Percentiles rank a stretch among this genome's conserved stretches.
Conservation (phyloP, 2,329 filamentous ascomycete species). For the Pseudocercospora eumusae region DNA sequence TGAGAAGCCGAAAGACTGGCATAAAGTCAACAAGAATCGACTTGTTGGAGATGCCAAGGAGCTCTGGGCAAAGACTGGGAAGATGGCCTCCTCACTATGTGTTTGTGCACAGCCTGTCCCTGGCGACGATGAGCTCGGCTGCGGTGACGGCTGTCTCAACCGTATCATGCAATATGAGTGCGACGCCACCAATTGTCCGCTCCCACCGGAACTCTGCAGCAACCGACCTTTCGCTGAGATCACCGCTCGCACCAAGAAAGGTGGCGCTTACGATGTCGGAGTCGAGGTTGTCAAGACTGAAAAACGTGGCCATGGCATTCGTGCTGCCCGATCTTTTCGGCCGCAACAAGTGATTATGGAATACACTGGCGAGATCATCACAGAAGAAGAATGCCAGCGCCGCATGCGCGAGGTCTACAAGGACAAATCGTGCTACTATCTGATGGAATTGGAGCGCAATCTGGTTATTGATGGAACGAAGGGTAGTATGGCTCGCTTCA, state of each 20-base stretch:
- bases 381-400: slow-evolving; percentile 86
- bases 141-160: slow-evolving; percentile 89
- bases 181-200: slow-evolving; percentile 82
- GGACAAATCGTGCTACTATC: slow-evolving; percentile 94
- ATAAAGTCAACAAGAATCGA: slow-evolving; percentile 87
- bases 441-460: slow-evolving; percentile 98
- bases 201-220: slow-evolving; percentile 71
- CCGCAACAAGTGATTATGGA: slow-evolving; percentile 96
- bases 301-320: slow-evolving; percentile 87
- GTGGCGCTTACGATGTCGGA: slow-evolving; percentile 85
- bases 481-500: slow-evolving; percentile 93
- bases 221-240: slow-evolving; percentile 88
- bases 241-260: slow-evolving; percentile 68
- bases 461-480: slow-evolving; percentile 98
- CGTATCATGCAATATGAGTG: slow-evolving; percentile 97
- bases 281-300: slow-evolving; percentile 92
- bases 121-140: slow-evolving; percentile 66
- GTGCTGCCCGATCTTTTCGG: slow-evolving; percentile 83
- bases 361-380: slow-evolving; percentile 97
- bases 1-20: slow-evolving; percentile 90
- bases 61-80: slow-evolving; percentile 37
- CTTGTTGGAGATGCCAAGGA: slow-evolving; percentile 58
- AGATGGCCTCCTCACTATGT: slow-evolving; percentile 53
- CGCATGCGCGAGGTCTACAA: slow-evolving; percentile 94
- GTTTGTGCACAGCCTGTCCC: slow-evolving; percentile 63